A percentile compares a stretch with the other conserved stretches of the same genome.
Conservation (phyloP, 441 rosid species). For the Raphanus hybrid region DNA sequence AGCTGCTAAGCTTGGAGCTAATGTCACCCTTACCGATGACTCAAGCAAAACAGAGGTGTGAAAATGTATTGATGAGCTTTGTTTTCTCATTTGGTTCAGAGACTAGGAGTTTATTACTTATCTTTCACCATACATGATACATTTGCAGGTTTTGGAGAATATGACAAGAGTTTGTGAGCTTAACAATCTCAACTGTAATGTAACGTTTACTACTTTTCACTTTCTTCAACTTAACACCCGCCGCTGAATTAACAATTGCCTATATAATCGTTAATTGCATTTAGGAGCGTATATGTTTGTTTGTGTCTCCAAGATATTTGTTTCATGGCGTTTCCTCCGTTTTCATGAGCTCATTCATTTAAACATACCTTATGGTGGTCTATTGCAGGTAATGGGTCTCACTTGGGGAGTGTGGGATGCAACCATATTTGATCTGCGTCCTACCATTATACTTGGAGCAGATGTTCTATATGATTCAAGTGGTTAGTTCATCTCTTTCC, state of each 20-base stretch:
- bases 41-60: constrained; percentile 62
- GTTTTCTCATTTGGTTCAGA: neutral
- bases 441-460: constrained; percentile 80
- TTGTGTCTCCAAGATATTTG: neutral
- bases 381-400: constrained; percentile 65
- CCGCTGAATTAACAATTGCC: neutral
- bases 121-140: constrained; percentile 1
- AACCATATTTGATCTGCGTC: constrained; percentile 57
- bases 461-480: constrained; percentile 79
- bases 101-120: constrained; percentile 1
- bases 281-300: neutral
- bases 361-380: constrained; percentile 7
- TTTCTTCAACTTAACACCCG: neutral
- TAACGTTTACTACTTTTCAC: constrained; percentile 4
- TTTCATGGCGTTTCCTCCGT: neutral
- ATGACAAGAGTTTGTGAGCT: constrained; percentile 65
- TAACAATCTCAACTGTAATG: constrained; percentile 64
- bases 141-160: constrained; percentile 77
- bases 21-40: constrained; percentile 76
- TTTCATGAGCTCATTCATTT: neutral
- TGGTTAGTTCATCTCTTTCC: constrained; percentile 48
- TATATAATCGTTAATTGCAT: neutral
- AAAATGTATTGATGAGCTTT: neutral
- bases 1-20: constrained; percentile 76
- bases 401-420: constrained; percentile 95